These are phyloP conservation scores for Yamadazyma paraphyllophila DNA, from an alignment of 805 yeast genomes.

Conservation along the genomic window DNA sequence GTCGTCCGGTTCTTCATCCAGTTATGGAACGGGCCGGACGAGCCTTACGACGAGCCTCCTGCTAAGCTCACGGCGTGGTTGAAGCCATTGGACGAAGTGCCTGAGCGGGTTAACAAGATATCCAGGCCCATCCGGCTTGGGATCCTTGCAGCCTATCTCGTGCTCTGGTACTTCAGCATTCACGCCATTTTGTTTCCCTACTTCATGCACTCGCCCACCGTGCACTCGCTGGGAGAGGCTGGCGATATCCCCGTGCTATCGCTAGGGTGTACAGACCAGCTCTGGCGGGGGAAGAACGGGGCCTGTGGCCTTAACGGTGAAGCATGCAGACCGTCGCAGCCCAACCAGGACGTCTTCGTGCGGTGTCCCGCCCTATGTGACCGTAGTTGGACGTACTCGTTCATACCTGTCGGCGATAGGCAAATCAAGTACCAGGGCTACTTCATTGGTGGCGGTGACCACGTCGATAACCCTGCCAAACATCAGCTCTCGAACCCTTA, in stretches of 20 bases:
- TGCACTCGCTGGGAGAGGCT: constrained; percentile 7
- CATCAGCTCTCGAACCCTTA: constrained; percentile 54
- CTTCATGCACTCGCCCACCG: constrained; percentile 40
- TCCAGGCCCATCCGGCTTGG: constrained; percentile 26
- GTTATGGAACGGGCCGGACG: constrained; percentile 58
- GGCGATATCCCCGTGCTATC: constrained; percentile 19
- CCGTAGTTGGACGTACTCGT: constrained; percentile 70
- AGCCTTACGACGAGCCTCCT: constrained; percentile 50
- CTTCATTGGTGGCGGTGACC: constrained; percentile 73
- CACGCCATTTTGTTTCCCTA: constrained; percentile 44
- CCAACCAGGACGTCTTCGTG: constrained; percentile 49
- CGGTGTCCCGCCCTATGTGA: constrained; percentile 91
- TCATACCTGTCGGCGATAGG: constrained; percentile 69
- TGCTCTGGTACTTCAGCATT: constrained; percentile 46
- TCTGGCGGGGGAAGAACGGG: constrained; percentile 77
- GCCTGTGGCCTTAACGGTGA: constrained; percentile 72
- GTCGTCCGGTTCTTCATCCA: constrained; percentile 20
- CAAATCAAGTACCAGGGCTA: constrained; percentile 68
- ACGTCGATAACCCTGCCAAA: neutral
- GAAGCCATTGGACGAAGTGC: constrained; percentile 9
- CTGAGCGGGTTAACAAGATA: constrained; percentile 20
- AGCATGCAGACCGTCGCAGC: constrained; percentile 49
- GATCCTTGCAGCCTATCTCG: constrained; percentile 37
- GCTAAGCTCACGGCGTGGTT: constrained; percentile 20
- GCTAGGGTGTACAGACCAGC: constrained; percentile 47